phyloP scores from a whole-genome alignment of 2,329 filamentous ascomycete species.

The Neonectria ditissima region DNA sequence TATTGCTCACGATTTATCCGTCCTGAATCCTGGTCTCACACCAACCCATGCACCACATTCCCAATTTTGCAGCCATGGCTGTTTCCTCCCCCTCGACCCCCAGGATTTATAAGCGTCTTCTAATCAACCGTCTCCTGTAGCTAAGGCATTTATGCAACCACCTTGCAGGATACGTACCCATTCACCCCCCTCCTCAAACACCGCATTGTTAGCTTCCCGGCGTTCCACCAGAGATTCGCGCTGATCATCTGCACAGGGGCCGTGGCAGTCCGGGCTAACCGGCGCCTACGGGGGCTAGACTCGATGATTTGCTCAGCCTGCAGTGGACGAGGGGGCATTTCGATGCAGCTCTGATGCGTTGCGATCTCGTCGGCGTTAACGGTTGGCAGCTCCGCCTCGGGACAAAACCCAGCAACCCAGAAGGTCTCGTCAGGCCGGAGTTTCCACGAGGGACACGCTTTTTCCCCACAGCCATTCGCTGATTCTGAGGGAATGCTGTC shows the following conservation, averaged over 20 bases:
- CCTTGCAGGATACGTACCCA: conserved; percentile 32
- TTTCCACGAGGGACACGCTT: conserved; percentile 19
- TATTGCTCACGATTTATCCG: conserved; percentile 4
- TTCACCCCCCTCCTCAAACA: conserved; percentile 26
- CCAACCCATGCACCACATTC: conserved; percentile 12
- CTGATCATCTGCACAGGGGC: conserved; percentile 21
- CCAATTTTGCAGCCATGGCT: conserved; percentile 11
- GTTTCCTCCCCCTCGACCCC: conserved; percentile 18
- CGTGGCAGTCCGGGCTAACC: conserved; percentile 8
- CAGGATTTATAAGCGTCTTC: conserved; percentile 39
- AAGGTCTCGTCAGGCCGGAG: neutral
- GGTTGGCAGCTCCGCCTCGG: conserved; percentile 12
- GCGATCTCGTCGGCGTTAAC: conserved; percentile 24
- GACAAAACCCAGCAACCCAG: neutral
- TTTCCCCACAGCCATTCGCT: conserved; percentile 5
- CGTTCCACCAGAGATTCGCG: conserved; percentile 19
- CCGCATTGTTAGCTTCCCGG: conserved; percentile 27
- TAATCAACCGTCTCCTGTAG: conserved; percentile 29
- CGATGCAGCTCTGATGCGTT: conserved; percentile 20
- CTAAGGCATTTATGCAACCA: conserved; percentile 35
- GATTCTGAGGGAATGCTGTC: neutral
- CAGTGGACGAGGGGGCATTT: conserved; percentile 9
- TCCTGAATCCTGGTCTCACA: conserved; percentile 14
- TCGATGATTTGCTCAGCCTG: conserved; percentile 10
- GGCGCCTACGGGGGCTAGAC: conserved; percentile 4